Evolutionary conservation across 2,329 filamentous ascomycete genomes (phyloP).

Genomic region (Penicillium nordicum): DNA sequence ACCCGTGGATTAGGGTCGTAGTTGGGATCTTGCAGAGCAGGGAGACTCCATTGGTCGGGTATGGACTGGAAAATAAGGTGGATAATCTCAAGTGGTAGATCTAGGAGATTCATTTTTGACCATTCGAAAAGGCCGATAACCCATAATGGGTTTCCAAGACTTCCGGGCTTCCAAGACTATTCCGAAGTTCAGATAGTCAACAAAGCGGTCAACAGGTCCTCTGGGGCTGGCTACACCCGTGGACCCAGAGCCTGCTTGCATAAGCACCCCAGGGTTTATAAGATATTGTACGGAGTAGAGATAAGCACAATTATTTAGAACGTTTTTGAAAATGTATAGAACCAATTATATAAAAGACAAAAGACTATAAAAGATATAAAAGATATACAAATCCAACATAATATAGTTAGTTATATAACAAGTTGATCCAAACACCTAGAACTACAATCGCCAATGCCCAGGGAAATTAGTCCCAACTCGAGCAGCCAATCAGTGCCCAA

Average conservation of each 20-base stretch:
- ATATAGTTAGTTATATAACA: neutral
- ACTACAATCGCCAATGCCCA: conserved; percentile 1
- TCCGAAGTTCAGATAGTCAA: neutral
- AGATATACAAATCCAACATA: no score
- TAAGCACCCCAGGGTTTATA: no score
- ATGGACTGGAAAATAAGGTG: neutral
- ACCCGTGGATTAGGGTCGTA: neutral
- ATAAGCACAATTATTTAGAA: no score
- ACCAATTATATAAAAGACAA: no score
- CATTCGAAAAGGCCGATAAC: neutral
- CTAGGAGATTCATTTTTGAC: neutral
- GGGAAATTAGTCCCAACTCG: conserved; percentile 1
- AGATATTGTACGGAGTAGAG: no score
- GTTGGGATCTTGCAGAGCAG: neutral
- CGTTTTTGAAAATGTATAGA: no score
- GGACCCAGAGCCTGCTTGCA: no score
- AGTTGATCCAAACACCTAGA: conserved; percentile 3
- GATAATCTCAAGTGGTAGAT: neutral
- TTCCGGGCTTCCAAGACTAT: no score
- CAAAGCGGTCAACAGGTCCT: neutral
- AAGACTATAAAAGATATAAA: no score
- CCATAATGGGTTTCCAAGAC: neutral
- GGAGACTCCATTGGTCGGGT: neutral
- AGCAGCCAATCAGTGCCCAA: neutral
- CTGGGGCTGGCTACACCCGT: no score